Conservation (phyloP, 441 rosid species). For the Hypseocharis bilobata region DNA sequence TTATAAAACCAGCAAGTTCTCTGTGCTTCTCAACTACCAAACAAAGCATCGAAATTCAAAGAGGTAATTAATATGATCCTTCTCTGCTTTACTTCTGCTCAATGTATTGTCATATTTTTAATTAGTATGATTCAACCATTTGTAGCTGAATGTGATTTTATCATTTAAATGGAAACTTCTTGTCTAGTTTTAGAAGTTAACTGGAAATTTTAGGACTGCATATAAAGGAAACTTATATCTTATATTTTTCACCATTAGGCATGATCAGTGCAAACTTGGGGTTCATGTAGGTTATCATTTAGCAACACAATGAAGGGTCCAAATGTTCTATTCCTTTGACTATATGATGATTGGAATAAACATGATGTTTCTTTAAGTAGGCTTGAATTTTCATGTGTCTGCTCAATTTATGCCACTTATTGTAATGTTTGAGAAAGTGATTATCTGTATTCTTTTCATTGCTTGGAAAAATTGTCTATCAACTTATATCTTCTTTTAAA, state of each 20-base stretch:
- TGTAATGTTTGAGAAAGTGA: background rate
- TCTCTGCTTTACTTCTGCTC: background rate
- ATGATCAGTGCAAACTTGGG: background rate
- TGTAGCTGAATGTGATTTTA: background rate
- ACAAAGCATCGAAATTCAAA: constrained; percentile 23
- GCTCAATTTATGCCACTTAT: background rate
- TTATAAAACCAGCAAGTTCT: constrained; percentile 29
- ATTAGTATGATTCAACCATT: background rate
- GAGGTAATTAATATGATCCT: constrained; percentile 34
- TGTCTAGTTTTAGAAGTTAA: background rate
- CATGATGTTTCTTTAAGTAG: too few species aligned
- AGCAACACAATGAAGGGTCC: background rate
- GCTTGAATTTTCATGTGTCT: too few species aligned
- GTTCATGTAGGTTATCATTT: background rate
- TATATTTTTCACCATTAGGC: background rate
- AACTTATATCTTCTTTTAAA: constrained; percentile 6
- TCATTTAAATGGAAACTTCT: background rate
- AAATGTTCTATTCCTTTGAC: background rate
- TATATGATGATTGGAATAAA: background rate
- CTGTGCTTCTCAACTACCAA: constrained; percentile 28
- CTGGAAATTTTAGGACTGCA: background rate
- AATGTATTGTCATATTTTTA: background rate
- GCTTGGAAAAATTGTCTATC: background rate
- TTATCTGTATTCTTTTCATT: background rate
- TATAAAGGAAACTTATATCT: background rate